Evolutionary conservation across 1,139 yeast species (phyloP).

Genomic region (Debaryomyces coudertii): DNA sequence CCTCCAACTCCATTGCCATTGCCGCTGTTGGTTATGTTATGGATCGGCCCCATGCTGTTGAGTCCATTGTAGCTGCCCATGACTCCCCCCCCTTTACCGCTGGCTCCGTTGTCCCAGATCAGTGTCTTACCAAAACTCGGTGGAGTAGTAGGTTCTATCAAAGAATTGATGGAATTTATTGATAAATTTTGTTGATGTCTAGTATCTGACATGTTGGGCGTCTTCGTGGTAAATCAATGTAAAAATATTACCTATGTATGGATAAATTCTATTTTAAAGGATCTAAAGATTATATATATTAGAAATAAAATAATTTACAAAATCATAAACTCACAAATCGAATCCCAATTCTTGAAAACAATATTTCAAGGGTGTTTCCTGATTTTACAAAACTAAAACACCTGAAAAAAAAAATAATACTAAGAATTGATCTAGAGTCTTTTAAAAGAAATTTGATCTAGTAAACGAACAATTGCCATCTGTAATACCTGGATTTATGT

Average conservation of each 20-base stretch:
- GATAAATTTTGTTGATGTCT: slow-evolving; percentile 41
- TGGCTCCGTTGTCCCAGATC: slow-evolving; percentile 29
- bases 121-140: slow-evolving; percentile 30
- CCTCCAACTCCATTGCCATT: slow-evolving; percentile 3
- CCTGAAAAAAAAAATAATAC: slow-evolving; percentile 8
- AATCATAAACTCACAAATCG: slow-evolving; percentile 8
- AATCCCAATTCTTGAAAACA: slow-evolving; percentile 9
- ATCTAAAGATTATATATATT: slow-evolving; percentile 7
- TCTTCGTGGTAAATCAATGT: background rate
- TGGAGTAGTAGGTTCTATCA: slow-evolving; percentile 47
- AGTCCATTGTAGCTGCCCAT: slow-evolving; percentile 5
- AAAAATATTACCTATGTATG: slow-evolving; percentile 5
- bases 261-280: slow-evolving; percentile 4
- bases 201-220: slow-evolving; percentile 8
- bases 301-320: slow-evolving; percentile 6
- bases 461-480: slow-evolving; percentile 9
- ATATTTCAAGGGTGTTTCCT: slow-evolving; percentile 13
- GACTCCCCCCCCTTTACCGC: slow-evolving; percentile 4
- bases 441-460: slow-evolving; percentile 7
- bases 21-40: slow-evolving; percentile 1
- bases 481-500: slow-evolving; percentile 10
- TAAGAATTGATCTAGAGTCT: slow-evolving; percentile 7
- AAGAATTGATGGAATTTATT: slow-evolving; percentile 38
- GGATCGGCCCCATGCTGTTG: slow-evolving; percentile 2
- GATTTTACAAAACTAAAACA: slow-evolving; percentile 11